Percentiles rank a stretch among this genome's conserved stretches.
phyloP scores from a whole-genome alignment of 2,329 filamentous ascomycete genomes.

The Chaetomiaceae sp. region DNA sequence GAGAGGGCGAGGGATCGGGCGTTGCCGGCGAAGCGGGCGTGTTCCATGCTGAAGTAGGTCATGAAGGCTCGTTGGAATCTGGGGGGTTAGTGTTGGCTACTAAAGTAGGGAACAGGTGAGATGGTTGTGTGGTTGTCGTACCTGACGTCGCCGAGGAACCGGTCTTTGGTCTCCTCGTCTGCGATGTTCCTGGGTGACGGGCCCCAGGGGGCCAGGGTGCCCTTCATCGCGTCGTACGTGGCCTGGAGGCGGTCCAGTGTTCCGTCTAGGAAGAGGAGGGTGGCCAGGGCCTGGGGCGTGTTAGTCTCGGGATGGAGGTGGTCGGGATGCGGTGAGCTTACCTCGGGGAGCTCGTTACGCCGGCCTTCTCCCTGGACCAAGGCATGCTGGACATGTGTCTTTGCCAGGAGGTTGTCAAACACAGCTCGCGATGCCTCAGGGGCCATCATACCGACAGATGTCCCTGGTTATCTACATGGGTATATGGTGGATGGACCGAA shows the following conservation, averaged over 20 bases:
- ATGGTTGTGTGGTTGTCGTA: neutral
- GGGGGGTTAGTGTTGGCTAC: neutral
- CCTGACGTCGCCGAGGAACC: slow-evolving; percentile 24
- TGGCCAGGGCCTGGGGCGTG: slow-evolving; percentile 20
- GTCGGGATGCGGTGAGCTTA: neutral
- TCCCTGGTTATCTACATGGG: neutral
- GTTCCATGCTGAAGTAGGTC: slow-evolving; percentile 28
- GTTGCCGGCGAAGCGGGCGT: slow-evolving; percentile 20
- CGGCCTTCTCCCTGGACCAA: slow-evolving; percentile 22
- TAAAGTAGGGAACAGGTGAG: no score
- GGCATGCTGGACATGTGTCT: slow-evolving; percentile 25
- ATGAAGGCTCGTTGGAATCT: slow-evolving; percentile 29
- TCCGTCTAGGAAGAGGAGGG: slow-evolving; percentile 20
- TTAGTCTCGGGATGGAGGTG: neutral
- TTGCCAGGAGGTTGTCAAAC: slow-evolving; percentile 23
- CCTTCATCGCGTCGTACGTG: slow-evolving; percentile 16
- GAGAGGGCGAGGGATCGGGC: slow-evolving; percentile 19
- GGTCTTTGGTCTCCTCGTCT: slow-evolving; percentile 13
- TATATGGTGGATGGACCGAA: neutral
- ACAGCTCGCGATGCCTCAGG: slow-evolving; percentile 13
- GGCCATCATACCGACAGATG: slow-evolving; percentile 13
- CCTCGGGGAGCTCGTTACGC: slow-evolving; percentile 24
- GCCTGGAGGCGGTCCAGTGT: slow-evolving; percentile 18
- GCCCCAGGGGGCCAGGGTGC: slow-evolving; percentile 20
- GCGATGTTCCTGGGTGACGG: slow-evolving; percentile 24